Percentiles rank a stretch among this genome's conserved stretches.
phyloP scores from a whole-genome alignment of 108 stramenopile genomes.

The Cyclostephanos tholiformis region DNA sequence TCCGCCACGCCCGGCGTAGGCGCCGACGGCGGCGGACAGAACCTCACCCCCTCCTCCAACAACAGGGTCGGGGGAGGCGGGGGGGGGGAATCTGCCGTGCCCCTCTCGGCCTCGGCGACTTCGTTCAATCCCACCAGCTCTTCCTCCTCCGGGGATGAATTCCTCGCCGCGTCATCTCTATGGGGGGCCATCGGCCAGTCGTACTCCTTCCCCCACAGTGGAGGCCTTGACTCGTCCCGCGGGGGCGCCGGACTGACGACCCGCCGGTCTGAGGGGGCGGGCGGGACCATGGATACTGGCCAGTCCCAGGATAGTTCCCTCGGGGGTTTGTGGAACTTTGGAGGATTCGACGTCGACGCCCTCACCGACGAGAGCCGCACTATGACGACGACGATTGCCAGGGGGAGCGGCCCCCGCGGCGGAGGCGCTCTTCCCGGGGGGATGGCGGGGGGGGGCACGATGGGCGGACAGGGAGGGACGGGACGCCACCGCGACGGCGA shows the following conservation, averaged over 20 bases:
- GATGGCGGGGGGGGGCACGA: slow-evolving; percentile 6
- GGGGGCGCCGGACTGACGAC: no score
- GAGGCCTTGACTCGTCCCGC: not conserved
- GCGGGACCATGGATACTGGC: not conserved
- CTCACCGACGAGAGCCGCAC: slow-evolving; percentile 20
- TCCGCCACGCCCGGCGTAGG: not conserved
- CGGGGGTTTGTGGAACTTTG: slow-evolving; percentile 48
- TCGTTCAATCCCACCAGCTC: slow-evolving; percentile 49
- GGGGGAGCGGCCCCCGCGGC: slow-evolving; percentile 12
- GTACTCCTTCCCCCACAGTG: not conserved
- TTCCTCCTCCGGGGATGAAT: slow-evolving; percentile 34
- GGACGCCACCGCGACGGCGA: slow-evolving; percentile 10
- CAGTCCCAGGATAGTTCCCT: slow-evolving; percentile 6
- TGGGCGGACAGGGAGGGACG: not conserved
- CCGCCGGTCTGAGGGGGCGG: not conserved
- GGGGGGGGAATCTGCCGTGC: not conserved
- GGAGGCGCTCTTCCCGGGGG: slow-evolving; percentile 7
- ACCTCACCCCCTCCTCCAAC: not conserved
- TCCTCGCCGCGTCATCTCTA: slow-evolving; percentile 10
- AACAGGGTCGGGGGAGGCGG: not conserved
- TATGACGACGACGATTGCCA: not conserved
- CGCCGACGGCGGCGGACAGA: not conserved
- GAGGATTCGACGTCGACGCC: slow-evolving; percentile 53
- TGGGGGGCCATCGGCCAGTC: slow-evolving; percentile 52
- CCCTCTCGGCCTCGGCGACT: slow-evolving; percentile 21